A percentile compares a stretch with the other conserved stretches of the same genome.
phyloP scores from a whole-genome alignment of 371 early-diverging fungal species.

The Mortierella sp. region DNA sequence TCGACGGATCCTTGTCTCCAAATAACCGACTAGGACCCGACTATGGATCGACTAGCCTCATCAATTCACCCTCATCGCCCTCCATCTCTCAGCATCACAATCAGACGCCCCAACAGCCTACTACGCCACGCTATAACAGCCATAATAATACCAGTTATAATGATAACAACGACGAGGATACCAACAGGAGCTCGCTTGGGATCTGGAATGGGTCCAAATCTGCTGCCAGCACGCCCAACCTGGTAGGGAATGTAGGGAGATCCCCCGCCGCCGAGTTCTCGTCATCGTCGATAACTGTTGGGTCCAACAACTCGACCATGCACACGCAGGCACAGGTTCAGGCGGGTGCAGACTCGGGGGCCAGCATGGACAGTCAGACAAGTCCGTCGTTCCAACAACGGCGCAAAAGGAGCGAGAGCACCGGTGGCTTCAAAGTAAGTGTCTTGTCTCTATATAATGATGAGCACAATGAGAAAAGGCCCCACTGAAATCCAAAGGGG shows the following conservation, averaged over 20 bases:
- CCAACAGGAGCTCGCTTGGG: conserved; percentile 28
- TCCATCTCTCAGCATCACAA: conserved; percentile 6
- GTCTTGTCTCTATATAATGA: neutral
- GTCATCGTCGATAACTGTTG: conserved; percentile 13
- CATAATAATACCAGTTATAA: neutral
- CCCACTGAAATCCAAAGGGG: neutral
- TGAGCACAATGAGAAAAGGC: neutral
- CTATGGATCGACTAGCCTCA: neutral
- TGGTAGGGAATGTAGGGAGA: conserved; percentile 7
- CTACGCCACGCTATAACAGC: conserved; percentile 7
- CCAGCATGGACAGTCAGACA: conserved; percentile 29
- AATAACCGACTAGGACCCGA: neutral
- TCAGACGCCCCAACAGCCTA: conserved; percentile 23
- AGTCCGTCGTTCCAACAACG: conserved; percentile 41
- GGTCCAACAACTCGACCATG: neutral
- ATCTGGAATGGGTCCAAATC: conserved; percentile 43
- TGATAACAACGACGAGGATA: conserved; percentile 7
- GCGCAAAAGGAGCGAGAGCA: conserved; percentile 54
- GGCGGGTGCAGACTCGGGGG: conserved; percentile 35
- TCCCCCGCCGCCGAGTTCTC: conserved; percentile 15
- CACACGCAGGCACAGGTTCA: conserved; percentile 19
- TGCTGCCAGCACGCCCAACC: conserved; percentile 48
- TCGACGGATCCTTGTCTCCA: conserved; percentile 17
- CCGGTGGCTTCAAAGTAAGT: conserved; percentile 48
- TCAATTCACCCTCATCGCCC: conserved; percentile 3